A percentile compares a stretch with the other conserved stretches of the same genome.
These are phyloP conservation scores for Trichosporon coremiiforme DNA, from an alignment of 1,284 basidiomycete species.

Conservation along the genomic window DNA sequence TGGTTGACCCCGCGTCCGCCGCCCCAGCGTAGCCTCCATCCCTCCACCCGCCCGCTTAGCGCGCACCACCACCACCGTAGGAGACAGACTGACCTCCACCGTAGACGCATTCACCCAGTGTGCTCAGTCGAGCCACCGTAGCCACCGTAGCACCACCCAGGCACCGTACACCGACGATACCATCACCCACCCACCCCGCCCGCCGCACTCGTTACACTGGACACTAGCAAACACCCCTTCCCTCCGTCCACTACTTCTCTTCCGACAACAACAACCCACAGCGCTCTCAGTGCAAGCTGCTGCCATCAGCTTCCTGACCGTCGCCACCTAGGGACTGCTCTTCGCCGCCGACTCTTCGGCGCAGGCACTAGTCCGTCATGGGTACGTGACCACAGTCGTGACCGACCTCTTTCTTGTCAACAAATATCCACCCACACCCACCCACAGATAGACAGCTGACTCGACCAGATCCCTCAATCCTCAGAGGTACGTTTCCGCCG, in stretches of 20 bases:
- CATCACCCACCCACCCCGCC: not conserved
- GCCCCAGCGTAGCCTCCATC: not conserved
- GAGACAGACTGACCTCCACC: not conserved
- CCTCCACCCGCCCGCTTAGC: too few relatives aligned
- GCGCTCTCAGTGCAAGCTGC: constrained; percentile 11
- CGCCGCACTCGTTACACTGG: not conserved
- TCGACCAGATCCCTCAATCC: constrained; percentile 44
- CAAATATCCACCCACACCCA: not conserved
- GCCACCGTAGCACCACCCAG: not conserved
- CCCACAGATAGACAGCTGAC: constrained; percentile 4
- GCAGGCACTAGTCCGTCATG: constrained; percentile 21
- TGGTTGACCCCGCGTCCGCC: constrained; percentile 11
- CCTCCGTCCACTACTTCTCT: not conserved
- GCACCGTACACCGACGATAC: not conserved
- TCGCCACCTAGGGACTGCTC: not conserved
- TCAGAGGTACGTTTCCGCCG: constrained; percentile 39
- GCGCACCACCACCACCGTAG: too few relatives aligned
- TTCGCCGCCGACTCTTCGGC: not conserved
- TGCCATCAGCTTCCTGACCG: not conserved
- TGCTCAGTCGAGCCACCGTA: not conserved
- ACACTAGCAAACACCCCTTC: not conserved
- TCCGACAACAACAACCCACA: not conserved
- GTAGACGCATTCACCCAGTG: not conserved
- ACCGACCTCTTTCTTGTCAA: not conserved
- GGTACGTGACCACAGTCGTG: constrained; percentile 19